Evolutionary conservation across 331 rosid species (phyloP), one percentile per base, ranked within the genome.

Genomic region (Acacia pycnantha): DNA sequence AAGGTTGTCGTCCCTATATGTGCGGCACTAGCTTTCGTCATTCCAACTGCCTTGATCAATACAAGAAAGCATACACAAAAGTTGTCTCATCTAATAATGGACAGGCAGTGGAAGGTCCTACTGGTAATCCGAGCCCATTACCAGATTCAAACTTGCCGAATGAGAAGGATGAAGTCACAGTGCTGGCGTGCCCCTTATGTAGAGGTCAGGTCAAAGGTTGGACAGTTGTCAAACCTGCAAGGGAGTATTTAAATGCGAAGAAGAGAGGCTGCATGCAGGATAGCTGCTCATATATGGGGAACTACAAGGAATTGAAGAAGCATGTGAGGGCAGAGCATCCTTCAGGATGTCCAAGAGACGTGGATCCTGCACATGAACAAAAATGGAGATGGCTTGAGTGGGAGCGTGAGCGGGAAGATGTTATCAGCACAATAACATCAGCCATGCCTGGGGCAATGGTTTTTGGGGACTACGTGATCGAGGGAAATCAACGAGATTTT

Each of bases 331-430:
- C 90, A 29, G 98, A 96, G 51, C 99, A 96, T 77, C 97, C 99
- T 70, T 91, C 80, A 11, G 95, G 93, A 31, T 86, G 97, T 64
- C 99, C 99, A 8, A 90, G 95, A 5, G 90, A 83, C 12, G 99
- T 96, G 76, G 98, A 96, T 84, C 99, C 99, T 11, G 80, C 72
- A 5, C 88, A 78, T 43, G 99, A 96, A 83, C 97, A 92, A 84
- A 96, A 92, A 80, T 96, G 99, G 99, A 90, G 95, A 87, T 89
- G 95, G 88, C 97, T 96, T 44, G 97, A 94, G 84, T 91, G 97
- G 83, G 98, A 96, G 85, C 94, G 91, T 33, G 99, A 96, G 79
- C 88, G 91, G 24, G 94, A 96, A 77, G 99, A 96, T 82, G 98
- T 92, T 83, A 94, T 96, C 82, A 96, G 99, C 90, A 94, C 97